Base-by-base conservation (phyloP, 306 rosid species). In the Rosa chinensis region DNA sequence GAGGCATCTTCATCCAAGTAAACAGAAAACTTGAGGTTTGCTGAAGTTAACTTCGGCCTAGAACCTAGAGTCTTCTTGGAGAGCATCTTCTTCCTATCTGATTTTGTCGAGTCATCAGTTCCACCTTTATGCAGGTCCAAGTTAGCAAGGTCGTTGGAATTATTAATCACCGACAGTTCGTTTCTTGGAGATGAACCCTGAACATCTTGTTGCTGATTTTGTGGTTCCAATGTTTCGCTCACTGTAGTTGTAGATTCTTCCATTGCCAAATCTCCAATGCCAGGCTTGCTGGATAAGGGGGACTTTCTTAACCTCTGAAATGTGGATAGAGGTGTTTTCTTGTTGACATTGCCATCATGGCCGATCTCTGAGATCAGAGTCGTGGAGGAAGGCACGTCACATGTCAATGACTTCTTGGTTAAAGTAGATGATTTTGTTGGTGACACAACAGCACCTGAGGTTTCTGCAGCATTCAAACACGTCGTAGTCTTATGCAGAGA, bases 31-130 rank as follows among this genome's bases (percentile, higher is more conserved):
- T 83, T 94, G 77, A 55, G 78, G 81, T 80, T 85, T 74, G 64
- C 66, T 67, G 82, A 84, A 74, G 81, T 84, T 75, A 75, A 63
- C 88, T 81, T 89, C 53, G 75, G 84, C 80, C 92, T 85, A 68
- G 93, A 85, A 85, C 93, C 99, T 66, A 85, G 58, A 82, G 82
- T 87, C 86, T 80, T 90, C 86, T 87, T 89, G 82, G 89, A 86
- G 69, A 75, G 14, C 28, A 73, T 78, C 85, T 84, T 90, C 82
- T 82, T 87, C 74, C 87, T 69, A 58, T 77, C 82, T 16, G 85
- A 83, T 59, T 87, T 86, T 47, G 70, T 77, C 55, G 42, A 75
- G 73, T 74, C 72, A 69, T 56, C 80, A 56, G 70, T 83, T 75
- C 76, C 89, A 81, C 82, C 81, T 50, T 69, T 84, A 64, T 78